phyloP scores from a whole-genome alignment of 2,329 filamentous ascomycete genomes.

The Aspergillus texensis region DNA sequence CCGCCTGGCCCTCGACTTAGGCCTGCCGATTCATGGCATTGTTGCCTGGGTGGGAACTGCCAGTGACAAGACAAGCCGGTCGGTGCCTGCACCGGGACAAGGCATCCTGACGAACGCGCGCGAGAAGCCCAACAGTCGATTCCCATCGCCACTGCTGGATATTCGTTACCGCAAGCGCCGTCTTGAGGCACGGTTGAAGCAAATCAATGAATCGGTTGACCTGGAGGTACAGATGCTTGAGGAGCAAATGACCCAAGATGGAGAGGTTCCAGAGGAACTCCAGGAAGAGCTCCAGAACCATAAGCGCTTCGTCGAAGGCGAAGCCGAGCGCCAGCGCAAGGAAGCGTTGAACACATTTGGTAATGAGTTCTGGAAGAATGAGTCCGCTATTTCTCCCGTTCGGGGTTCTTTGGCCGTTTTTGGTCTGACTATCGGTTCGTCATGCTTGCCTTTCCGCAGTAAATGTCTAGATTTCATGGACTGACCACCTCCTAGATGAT shows the following conservation, averaged over 20 bases:
- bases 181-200: constrained; percentile 88
- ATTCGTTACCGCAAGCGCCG: constrained; percentile 97
- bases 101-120: constrained; percentile 95
- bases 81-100: constrained; percentile 94
- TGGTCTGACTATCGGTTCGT: constrained; percentile 76
- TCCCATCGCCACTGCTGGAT: constrained; percentile 92
- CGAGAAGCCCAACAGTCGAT: constrained; percentile 78
- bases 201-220: constrained; percentile 80
- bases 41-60: constrained; percentile 92
- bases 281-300: constrained; percentile 90
- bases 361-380: constrained; percentile 99
- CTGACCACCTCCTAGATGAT: constrained; percentile 61
- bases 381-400: constrained; percentile 88
- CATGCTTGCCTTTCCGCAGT: not conserved
- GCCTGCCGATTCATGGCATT: constrained; percentile 95
- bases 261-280: constrained; percentile 69
- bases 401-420: constrained; percentile 95
- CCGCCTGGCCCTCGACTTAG: constrained; percentile 94
- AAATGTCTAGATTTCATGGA: not conserved
- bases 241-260: constrained; percentile 59
- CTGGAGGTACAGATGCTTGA: constrained; percentile 60
- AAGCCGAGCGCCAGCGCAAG: constrained; percentile 87
- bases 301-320: constrained; percentile 79
- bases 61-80: constrained; percentile 98
- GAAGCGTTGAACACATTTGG: constrained; percentile 92